Evolutionary conservation across 2,329 filamentous ascomycete genomes (phyloP), one percentile per base, ranked within the genome.

Genomic region (Sphaerostilbella broomeana): DNA sequence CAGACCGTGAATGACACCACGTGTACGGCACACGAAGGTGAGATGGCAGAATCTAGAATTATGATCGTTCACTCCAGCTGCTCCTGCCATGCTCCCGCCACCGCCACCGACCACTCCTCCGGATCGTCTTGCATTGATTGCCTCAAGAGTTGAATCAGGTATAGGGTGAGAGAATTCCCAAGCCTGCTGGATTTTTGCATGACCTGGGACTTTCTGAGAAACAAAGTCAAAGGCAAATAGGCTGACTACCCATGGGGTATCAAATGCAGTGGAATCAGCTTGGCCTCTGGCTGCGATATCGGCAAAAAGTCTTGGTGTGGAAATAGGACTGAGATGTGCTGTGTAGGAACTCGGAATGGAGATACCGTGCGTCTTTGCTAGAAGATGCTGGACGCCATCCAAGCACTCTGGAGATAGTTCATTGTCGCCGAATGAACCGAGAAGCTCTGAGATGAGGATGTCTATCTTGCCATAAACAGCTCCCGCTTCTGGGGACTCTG

Each of bases 391-490:
- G 35, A 97, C 89, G 30, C 92, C 92, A 58, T 98, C 92, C 9
- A 98, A 73, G 55, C 92, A 98, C 65, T 98, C 92, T 0, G 92
- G 92, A 0, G 87, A 95, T 8, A 98, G 77, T 63, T 98, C 92
- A 56, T 98, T 98, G 63, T 98, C 92, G 17, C 82, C 92, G 57
- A 97, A 98, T 2, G 89, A 95, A 25, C 88, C 92, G 0, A 98
- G 76, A 0, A 98, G 77, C 61, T 98, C 92, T 3, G 89, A 95
- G 19, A 98, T 80, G 4, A 98, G 68, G 39, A 98, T 95, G 59
- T 98, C 92, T 28, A 98, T 83, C 54, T 81, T 79, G 50, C 75
- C 73, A 48, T 77, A 66, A 5, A 71, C 64, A 11, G 70, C 68
- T 3, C 68, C 63, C 28, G 60, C 56, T 28, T 64, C 56, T 4